A percentile compares a stretch with the other conserved stretches of the same genome.
Conservation (phyloP, 176 grass and related monocot genomes). For the Eragrostis nindensis region DNA sequence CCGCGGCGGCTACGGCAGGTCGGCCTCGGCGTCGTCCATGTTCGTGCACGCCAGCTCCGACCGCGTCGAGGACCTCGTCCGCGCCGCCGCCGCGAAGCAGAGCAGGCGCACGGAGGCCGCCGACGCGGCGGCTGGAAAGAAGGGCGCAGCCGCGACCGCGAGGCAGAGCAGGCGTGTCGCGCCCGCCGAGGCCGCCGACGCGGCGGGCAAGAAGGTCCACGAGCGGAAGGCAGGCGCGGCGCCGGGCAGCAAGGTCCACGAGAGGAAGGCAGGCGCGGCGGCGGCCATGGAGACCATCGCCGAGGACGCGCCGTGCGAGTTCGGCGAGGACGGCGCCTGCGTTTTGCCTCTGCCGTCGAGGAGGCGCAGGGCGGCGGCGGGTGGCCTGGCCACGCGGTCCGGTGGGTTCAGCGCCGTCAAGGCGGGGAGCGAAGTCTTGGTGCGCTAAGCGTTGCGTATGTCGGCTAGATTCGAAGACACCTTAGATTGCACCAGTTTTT, state of each 20-base stretch:
- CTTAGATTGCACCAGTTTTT: background rate
- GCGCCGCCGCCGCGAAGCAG: slow-evolving; percentile 44
- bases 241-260: background rate
- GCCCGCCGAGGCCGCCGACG: too few relatives aligned
- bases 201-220: background rate
- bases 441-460: background rate
- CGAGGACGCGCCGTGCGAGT: slow-evolving; percentile 57
- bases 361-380: slow-evolving; percentile 14
- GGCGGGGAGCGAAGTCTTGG: background rate
- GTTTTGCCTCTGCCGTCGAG: background rate
- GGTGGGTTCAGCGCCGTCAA: slow-evolving; percentile 20
- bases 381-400: slow-evolving; percentile 1
- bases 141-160: background rate
- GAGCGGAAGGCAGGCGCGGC: background rate
- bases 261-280: slow-evolving; percentile 14
- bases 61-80: slow-evolving; percentile 48
- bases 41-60: slow-evolving; percentile 30
- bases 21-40: slow-evolving; percentile 25
- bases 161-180: too few relatives aligned
- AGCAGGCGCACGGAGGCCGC: background rate
- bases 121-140: background rate
- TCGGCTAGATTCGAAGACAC: background rate
- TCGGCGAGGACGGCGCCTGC: slow-evolving; percentile 28
- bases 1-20: slow-evolving; percentile 38
- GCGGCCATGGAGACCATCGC: slow-evolving; percentile 45